Evolutionary conservation across 2,329 filamentous ascomycete genomes (phyloP).

Genomic region (Aspergillus vadensis): DNA sequence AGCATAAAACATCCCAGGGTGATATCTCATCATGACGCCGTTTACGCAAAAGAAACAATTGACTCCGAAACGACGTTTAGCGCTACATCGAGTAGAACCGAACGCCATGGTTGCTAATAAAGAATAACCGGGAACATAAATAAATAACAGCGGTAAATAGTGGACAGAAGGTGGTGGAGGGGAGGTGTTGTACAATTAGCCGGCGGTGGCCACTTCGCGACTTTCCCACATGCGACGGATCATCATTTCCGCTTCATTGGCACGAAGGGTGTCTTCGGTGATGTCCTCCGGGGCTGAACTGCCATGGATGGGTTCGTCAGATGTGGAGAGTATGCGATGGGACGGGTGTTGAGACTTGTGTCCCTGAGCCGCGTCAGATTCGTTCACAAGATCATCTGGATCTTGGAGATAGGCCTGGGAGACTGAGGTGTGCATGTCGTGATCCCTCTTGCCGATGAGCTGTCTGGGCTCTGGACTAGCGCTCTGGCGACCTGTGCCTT

Average conservation of each 20-base stretch:
- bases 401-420: slow-evolving; percentile 37
- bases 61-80: slow-evolving; percentile 15
- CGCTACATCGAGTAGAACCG: slow-evolving; percentile 17
- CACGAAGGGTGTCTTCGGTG: slow-evolving; percentile 25
- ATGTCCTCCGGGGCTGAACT: slow-evolving; percentile 24
- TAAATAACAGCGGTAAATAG: slow-evolving; percentile 6
- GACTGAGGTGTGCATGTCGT: slow-evolving; percentile 26
- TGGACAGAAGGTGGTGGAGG: not conserved
- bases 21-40: not conserved
- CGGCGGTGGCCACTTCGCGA: slow-evolving; percentile 42
- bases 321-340: slow-evolving; percentile 38
- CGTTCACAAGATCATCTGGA: slow-evolving; percentile 34
- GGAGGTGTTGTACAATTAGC: slow-evolving; percentile 24
- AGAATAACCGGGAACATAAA: not conserved
- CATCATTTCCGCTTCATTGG: slow-evolving; percentile 42
- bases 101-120: slow-evolving; percentile 10
- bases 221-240: slow-evolving; percentile 49
- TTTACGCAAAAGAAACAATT: not conserved
- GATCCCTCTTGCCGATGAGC: slow-evolving; percentile 23
- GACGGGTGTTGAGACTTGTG: slow-evolving; percentile 34
- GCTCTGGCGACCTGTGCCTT: slow-evolving; percentile 20
- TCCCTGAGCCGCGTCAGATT: slow-evolving; percentile 25
- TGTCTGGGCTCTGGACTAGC: slow-evolving; percentile 28
- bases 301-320: slow-evolving; percentile 33
- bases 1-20: slow-evolving; percentile 3